Percentiles rank a stretch among this genome's conserved stretches.
These are phyloP conservation scores for Cerioporus squamosus DNA, from an alignment of 1,284 basidiomycete genomes.

Conservation along the genomic window DNA sequence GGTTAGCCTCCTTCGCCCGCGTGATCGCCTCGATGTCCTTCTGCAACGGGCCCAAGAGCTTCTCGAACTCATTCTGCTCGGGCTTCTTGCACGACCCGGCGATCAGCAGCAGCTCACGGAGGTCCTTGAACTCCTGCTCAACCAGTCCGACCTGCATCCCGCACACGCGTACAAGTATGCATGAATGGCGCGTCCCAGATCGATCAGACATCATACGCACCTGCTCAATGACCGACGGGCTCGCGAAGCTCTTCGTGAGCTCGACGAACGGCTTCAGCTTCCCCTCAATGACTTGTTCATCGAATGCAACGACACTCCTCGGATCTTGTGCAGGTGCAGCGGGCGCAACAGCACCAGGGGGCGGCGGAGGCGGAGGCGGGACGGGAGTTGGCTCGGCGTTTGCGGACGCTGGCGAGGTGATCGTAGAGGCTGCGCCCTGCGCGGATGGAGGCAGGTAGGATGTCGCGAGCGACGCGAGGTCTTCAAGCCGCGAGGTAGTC, in stretches of 20 bases:
- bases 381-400: slow-evolving; percentile 46
- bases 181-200: not conserved
- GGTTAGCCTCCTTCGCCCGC: slow-evolving; percentile 82
- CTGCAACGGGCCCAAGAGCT: slow-evolving; percentile 75
- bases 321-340: slow-evolving; percentile 49
- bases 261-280: slow-evolving; percentile 77
- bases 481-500: slow-evolving; percentile 93
- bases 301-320: slow-evolving; percentile 73
- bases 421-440: slow-evolving; percentile 26
- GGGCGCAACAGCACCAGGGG: slow-evolving; percentile 42
- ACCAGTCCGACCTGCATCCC: slow-evolving; percentile 71
- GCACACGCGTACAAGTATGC: not conserved
- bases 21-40: slow-evolving; percentile 77
- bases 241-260: slow-evolving; percentile 78
- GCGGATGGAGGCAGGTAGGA: slow-evolving; percentile 30
- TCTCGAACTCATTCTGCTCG: slow-evolving; percentile 60
- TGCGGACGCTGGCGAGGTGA: slow-evolving; percentile 43
- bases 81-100: slow-evolving; percentile 85
- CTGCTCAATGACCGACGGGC: slow-evolving; percentile 73
- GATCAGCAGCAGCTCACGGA: slow-evolving; percentile 71
- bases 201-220: slow-evolving; percentile 48
- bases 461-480: slow-evolving; percentile 63
- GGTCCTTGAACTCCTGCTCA: slow-evolving; percentile 68
- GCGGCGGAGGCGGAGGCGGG: slow-evolving; percentile 44
- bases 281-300: slow-evolving; percentile 73